Evolutionary conservation across 2,329 filamentous ascomycete genomes (phyloP), one percentile per base, ranked within the genome.

Genomic region (Aspergillus cejpii): DNA sequence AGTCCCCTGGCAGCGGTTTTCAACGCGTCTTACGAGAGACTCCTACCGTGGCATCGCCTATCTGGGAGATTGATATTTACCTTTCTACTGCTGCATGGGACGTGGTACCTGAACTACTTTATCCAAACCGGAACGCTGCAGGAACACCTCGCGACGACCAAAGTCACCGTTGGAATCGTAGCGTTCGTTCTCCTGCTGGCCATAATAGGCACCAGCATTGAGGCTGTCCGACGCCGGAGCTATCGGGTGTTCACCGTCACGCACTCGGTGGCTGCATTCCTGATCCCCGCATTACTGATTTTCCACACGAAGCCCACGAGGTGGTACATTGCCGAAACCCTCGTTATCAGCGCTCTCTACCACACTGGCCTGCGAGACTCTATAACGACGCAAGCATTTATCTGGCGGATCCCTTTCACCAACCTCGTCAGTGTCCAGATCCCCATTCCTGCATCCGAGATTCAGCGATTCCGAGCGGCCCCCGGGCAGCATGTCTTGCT

Each of bases 401-500:
- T 34, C 3, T 20, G 7, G 3, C 31, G 15, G 3, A 34, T 34
- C 31, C 31, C 15, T 0, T 15, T n/a, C 15, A 34, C 31, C 8
- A 34, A 19, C 31, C 31, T 34, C 66, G 2, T 27, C 27, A 11
- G 6, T 19, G 26, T 8, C 17, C 46, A 34, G 2, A 34, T 45
- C 12, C 38, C 46, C 10, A 37, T 45, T 20, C 10, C 43, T 8
- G 14, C 38, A 34, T 42, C 36, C 10, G 45, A 43, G 24, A n/a
- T 42, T 29, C 21, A 17, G 6, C 34, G 43, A 11, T 49, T 45
- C 20, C 33, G 36, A 21, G 26, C 20, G 5, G 45, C 37, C 3
- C 78, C 80, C 0, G 81, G 77, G 1, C 73, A 77, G 11, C 81
- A 85, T 58, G 69, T 84, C 39, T 84, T 82, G 55, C 60, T 49